Percentiles rank a stretch among this genome's conserved stretches.
phyloP scores from a whole-genome alignment of 306 rosid species.

The Mimosa bimucronata region DNA sequence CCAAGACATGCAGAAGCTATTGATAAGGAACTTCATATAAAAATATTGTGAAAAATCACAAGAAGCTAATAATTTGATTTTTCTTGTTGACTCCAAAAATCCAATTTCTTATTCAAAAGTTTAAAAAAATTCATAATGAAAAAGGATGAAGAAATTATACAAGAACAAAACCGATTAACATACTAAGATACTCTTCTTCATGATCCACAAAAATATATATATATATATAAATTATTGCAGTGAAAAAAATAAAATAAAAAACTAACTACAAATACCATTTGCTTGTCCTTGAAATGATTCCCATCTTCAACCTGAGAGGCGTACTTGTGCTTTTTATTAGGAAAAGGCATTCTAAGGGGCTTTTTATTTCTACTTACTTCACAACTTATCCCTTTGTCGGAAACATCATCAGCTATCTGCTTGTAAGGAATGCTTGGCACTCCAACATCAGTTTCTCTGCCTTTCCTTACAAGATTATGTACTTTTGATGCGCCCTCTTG shows the following conservation, averaged over 20 bases:
- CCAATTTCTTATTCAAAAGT: neutral
- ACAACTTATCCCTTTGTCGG: constrained; percentile 41
- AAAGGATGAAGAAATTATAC: neutral
- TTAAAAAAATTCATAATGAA: constrained; percentile 1
- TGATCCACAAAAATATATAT: constrained; percentile 6
- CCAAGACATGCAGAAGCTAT: neutral
- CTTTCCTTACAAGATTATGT: constrained; percentile 40
- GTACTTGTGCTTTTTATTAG: constrained; percentile 40
- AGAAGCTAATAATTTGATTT: neutral
- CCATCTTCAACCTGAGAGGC: constrained; percentile 45
- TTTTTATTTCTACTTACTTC: constrained; percentile 40
- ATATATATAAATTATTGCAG: neutral
- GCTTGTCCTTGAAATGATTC: constrained; percentile 42
- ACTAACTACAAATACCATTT: constrained; percentile 44
- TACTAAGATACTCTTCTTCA: neutral
- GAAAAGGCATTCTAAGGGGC: constrained; percentile 34
- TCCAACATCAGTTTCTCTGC: constrained; percentile 39
- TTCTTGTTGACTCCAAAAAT: neutral
- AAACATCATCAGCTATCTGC: constrained; percentile 31
- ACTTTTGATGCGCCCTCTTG: constrained; percentile 46
- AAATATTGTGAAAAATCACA: neutral
- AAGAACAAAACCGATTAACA: neutral
- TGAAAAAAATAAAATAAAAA: neutral
- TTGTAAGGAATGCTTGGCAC: constrained; percentile 39
- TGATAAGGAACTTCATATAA: neutral